Evolutionary conservation across 148 eudicot species (phyloP).

Genomic region (Linanthus parryae): DNA sequence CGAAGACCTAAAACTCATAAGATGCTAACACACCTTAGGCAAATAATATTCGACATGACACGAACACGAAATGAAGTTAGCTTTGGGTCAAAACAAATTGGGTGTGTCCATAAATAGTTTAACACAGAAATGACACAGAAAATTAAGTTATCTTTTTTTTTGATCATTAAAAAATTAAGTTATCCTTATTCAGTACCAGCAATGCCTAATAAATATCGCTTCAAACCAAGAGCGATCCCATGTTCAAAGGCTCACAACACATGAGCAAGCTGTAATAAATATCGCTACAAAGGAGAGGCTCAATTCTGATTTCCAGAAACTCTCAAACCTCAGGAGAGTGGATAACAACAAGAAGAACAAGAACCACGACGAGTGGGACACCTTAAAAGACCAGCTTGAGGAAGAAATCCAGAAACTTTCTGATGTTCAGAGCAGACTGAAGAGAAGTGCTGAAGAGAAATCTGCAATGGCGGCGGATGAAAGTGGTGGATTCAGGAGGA

Average conservation of each 20-base stretch:
- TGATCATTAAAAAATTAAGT: too few relatives aligned
- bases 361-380: slow-evolving; percentile 37
- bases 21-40: slow-evolving; percentile 32
- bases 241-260: too few relatives aligned
- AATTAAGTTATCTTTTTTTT: too few relatives aligned
- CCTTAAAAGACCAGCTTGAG: slow-evolving; percentile 78
- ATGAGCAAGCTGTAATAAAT: slow-evolving; percentile 54
- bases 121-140: slow-evolving; percentile 52
- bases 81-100: too few relatives aligned
- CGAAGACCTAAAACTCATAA: slow-evolving; percentile 49
- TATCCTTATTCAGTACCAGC: too few relatives aligned
- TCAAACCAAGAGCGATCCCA: too few relatives aligned
- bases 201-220: too few relatives aligned
- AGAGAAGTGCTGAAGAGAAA: slow-evolving; percentile 48
- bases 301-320: slow-evolving; percentile 76
- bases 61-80: too few relatives aligned
- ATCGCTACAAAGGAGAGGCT: slow-evolving; percentile 76
- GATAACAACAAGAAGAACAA: slow-evolving; percentile 47
- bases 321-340: slow-evolving; percentile 74
- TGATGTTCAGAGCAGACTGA: slow-evolving; percentile 55
- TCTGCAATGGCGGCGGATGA: slow-evolving; percentile 29
- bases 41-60: too few relatives aligned
- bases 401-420: slow-evolving; percentile 51
- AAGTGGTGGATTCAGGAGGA: slow-evolving; percentile 41
- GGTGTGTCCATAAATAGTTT: too few relatives aligned